phyloP scores from a whole-genome alignment of 2,329 filamentous ascomycete genomes.

The Pseudohalonectria lignicola region DNA sequence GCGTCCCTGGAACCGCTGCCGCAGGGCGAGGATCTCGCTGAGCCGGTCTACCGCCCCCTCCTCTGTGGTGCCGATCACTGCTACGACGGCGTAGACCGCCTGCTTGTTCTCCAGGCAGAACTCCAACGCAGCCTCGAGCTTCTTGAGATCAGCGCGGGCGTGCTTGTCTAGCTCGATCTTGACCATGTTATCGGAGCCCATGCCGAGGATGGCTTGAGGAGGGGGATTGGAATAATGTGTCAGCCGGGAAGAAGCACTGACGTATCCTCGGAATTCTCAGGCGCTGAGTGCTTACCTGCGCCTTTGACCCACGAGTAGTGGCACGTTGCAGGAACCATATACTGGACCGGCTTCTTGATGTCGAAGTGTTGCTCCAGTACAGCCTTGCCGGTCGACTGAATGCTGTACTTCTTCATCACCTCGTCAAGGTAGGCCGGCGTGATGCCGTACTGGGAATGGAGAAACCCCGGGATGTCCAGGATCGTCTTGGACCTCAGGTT shows the following conservation, averaged over 20 bases:
- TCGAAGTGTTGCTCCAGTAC: slow-evolving; percentile 21
- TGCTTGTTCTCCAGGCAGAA: slow-evolving; percentile 16
- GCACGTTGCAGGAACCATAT: slow-evolving; percentile 24
- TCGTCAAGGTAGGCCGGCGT: slow-evolving; percentile 22
- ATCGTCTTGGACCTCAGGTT: slow-evolving; percentile 27
- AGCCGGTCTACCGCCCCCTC: slow-evolving; percentile 33
- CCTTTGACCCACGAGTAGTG: slow-evolving; percentile 39
- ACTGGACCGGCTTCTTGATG: slow-evolving; percentile 18
- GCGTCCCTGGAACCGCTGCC: slow-evolving; percentile 24
- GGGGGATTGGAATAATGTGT: too few species aligned
- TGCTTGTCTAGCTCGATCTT: slow-evolving; percentile 26
- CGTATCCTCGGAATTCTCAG: not conserved
- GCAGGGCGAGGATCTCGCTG: slow-evolving; percentile 22
- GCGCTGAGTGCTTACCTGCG: slow-evolving; percentile 20
- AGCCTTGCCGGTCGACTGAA: slow-evolving; percentile 28
- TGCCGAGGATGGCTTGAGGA: slow-evolving; percentile 28
- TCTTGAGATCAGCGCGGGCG: slow-evolving; percentile 23
- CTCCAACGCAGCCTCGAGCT: slow-evolving; percentile 20
- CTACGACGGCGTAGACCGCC: slow-evolving; percentile 30
- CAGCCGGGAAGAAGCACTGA: too few species aligned
- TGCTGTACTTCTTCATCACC: slow-evolving; percentile 19
- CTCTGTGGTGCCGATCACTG: slow-evolving; percentile 34
- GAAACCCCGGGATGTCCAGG: slow-evolving; percentile 25
- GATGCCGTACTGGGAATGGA: slow-evolving; percentile 25
- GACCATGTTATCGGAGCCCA: slow-evolving; percentile 29